Evolutionary conservation across 345 rosid species (phyloP).

Genomic region (Microcos paniculata): DNA sequence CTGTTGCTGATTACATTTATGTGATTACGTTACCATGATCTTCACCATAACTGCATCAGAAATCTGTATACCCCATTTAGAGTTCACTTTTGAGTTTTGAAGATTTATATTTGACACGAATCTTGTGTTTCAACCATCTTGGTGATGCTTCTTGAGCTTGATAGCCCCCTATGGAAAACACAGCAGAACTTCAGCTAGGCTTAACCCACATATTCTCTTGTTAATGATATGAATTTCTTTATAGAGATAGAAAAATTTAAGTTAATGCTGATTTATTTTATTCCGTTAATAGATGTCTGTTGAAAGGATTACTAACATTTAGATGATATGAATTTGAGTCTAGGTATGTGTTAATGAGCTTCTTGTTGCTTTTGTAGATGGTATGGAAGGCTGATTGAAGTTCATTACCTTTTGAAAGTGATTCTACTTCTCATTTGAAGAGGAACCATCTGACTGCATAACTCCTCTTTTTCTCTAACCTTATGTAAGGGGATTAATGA

Average conservation of each 20-base stretch:
- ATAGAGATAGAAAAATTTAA: not conserved
- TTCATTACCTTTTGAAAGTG: not conserved
- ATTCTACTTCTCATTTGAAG: not conserved
- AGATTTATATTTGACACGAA: not conserved
- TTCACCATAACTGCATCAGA: too few relatives aligned
- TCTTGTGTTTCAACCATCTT: too few relatives aligned
- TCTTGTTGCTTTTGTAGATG: constrained; percentile 4
- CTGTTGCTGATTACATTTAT: not conserved
- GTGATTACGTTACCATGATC: not conserved
- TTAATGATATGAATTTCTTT: not conserved
- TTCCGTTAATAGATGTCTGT: too few relatives aligned
- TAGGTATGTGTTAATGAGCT: not conserved
- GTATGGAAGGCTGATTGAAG: not conserved
- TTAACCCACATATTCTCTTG: not conserved
- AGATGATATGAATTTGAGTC: not conserved
- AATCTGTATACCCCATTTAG: not conserved
- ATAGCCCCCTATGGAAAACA: too few relatives aligned
- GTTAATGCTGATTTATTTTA: not conserved
- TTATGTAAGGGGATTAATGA: not conserved
- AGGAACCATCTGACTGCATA: not conserved
- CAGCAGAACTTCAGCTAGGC: not conserved
- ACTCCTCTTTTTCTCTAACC: not conserved
- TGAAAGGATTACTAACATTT: too few relatives aligned
- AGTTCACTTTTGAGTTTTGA: not conserved
- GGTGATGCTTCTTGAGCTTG: too few relatives aligned